A percentile compares a stretch with the other conserved stretches of the same genome.
These are phyloP conservation scores for Fusarium pininemorale DNA, from an alignment of 2,329 filamentous ascomycete species.

Conservation along the genomic window DNA sequence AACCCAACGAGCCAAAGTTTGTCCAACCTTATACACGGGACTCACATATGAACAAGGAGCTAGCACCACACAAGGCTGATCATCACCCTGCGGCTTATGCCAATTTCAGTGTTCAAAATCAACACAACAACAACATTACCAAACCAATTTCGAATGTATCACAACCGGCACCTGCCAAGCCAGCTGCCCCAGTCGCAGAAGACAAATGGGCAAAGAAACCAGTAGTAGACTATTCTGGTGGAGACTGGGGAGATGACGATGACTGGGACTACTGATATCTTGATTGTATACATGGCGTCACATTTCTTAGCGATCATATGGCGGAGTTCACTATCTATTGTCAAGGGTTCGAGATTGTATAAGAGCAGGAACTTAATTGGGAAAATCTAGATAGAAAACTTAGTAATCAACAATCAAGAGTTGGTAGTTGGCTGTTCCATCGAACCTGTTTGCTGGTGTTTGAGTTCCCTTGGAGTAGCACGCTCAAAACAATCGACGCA, in stretches of 20 bases:
- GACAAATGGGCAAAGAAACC: constrained; percentile 42
- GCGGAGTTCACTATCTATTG: constrained; percentile 7
- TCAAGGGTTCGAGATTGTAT: constrained; percentile 14
- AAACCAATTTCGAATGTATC: background rate
- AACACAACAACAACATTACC: background rate
- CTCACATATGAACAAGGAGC: background rate
- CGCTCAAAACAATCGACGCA: background rate
- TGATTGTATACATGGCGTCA: background rate
- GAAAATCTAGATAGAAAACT: constrained; percentile 1
- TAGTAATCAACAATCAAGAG: background rate
- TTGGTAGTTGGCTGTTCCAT: background rate
- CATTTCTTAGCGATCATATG: constrained; percentile 18
- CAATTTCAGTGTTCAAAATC: background rate
- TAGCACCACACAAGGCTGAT: background rate
- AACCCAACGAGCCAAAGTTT: background rate
- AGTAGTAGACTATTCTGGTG: constrained; percentile 38
- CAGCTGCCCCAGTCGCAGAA: constrained; percentile 4
- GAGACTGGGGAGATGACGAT: constrained; percentile 41
- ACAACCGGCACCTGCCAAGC: background rate
- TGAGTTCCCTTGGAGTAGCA: background rate
- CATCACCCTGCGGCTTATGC: background rate
- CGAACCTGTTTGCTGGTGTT: background rate
- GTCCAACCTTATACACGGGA: background rate
- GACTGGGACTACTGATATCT: constrained; percentile 39
- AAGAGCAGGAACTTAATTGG: background rate